phyloP scores from a whole-genome alignment of 768 basidiomycete species.

The Lactarius hengduanensis region DNA sequence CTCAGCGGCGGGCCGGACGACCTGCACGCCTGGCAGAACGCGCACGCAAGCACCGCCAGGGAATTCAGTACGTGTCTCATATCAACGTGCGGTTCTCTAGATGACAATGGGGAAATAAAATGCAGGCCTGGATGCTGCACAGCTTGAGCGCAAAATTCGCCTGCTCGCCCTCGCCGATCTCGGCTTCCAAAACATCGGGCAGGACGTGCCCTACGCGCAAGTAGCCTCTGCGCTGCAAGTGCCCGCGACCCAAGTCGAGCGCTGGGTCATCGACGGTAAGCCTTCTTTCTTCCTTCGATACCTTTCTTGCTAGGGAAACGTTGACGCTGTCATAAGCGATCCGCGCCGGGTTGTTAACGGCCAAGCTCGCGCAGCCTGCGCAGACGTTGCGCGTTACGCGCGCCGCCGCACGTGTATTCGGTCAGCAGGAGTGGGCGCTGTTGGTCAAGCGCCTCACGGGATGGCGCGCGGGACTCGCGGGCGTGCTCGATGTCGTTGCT shows the following conservation, averaged over 20 bases:
- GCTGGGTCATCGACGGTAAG: slow-evolving; percentile 83
- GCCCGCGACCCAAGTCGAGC: slow-evolving; percentile 66
- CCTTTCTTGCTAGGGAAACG: no score
- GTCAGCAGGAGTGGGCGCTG: background rate
- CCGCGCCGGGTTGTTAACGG: slow-evolving; percentile 72
- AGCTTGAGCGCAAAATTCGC: slow-evolving; percentile 78
- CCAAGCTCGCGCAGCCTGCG: slow-evolving; percentile 79
- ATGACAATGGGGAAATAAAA: background rate
- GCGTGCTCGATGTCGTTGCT: slow-evolving; percentile 68
- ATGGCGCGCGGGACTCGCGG: slow-evolving; percentile 72
- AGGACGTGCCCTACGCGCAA: slow-evolving; percentile 65
- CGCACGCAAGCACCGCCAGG: slow-evolving; percentile 49
- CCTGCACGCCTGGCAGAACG: slow-evolving; percentile 35
- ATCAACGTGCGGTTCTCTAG: background rate
- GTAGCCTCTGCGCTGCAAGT: slow-evolving; percentile 69
- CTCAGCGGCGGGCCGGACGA: slow-evolving; percentile 60
- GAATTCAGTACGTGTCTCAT: slow-evolving; percentile 49
- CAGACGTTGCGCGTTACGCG: slow-evolving; percentile 71
- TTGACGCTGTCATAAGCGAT: slow-evolving; percentile 51
- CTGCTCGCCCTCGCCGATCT: slow-evolving; percentile 73
- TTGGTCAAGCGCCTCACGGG: slow-evolving; percentile 36
- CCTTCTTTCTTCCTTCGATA: slow-evolving; percentile 20
- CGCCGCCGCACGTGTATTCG: slow-evolving; percentile 45
- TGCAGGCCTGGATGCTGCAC: slow-evolving; percentile 53
- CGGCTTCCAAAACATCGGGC: slow-evolving; percentile 70